Percentiles rank a stretch among this genome's conserved stretches.
Conservation (phyloP, 2,329 filamentous ascomycete species). For the Trichoderma simmonsii region DNA sequence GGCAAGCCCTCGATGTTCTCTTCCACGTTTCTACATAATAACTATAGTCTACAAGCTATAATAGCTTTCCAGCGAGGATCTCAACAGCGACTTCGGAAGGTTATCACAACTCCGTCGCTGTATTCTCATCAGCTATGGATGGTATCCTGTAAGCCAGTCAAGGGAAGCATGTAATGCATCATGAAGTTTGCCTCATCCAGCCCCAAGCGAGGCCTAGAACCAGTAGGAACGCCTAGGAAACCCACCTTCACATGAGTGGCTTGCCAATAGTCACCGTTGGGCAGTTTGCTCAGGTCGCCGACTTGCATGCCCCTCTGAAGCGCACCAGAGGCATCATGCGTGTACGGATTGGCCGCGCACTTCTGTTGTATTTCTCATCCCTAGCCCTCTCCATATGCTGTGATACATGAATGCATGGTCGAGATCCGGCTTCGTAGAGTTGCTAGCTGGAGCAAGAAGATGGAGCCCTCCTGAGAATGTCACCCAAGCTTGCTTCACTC, state of each 20-base stretch:
- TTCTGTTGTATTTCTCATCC: neutral
- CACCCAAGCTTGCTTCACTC: neutral
- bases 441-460: neutral
- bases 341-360: neutral
- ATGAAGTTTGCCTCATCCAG: neutral
- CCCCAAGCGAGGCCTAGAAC: neutral
- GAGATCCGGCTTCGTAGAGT: too few species aligned
- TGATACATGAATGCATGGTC: neutral
- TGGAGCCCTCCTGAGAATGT: neutral
- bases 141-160: neutral
- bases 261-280: neutral
- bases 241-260: neutral
- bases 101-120: neutral
- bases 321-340: neutral
- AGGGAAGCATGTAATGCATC: neutral
- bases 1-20: neutral
- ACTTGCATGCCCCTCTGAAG: neutral
- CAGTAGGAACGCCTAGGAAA: neutral
- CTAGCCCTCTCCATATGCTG: neutral
- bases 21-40: neutral
- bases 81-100: neutral
- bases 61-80: neutral
- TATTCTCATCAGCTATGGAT: neutral
- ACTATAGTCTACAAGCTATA: neutral
- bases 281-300: neutral